Evolutionary conservation across 2,329 filamentous ascomycete genomes (phyloP), one percentile per base, ranked within the genome.

Genomic region (Sclerotinia nivalis): DNA sequence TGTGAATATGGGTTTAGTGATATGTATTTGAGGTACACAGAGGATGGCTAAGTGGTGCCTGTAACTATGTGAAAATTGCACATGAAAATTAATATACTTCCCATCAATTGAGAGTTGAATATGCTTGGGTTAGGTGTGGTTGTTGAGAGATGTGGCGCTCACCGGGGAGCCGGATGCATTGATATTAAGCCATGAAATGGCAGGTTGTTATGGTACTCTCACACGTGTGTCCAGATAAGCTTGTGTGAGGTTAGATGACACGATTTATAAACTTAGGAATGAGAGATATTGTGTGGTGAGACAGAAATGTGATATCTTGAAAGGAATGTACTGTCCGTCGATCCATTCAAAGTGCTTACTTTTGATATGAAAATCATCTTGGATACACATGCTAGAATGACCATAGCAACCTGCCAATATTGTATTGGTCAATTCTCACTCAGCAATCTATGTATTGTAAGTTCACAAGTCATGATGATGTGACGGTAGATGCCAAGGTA

Each of bases 161-260:
- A 37, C 28, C 20, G 43, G 43, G 60, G 60, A 50, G 28, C 45
- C 43, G 20, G 43, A 13, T n/a, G 43, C 8, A 61, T 61, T 34
- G 18, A 22, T 47, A 34, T 49, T 6, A 10, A 31, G 12, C 18
- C 25, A 49, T 34, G 58, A 61, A 22, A 22, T 22, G 4, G 45
- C n/a, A 37, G 22, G 13, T n/a, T 25, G 45, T 12, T 31, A 31
- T 62, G 59, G 28, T 25, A 25, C 20, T 25, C 37, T 62, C 45
- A 45, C 60, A 62, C 60, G 60, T 62, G 60, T 62, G 45, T 10
- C 13, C 60, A 28, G 22, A 50, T 37, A 45, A 62, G 60, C 45
- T 50, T 37, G 60, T 49, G 60, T 34, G 37, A 37, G 60, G 60
- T 34, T 22, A 31, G 31, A 34, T 31, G 28, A 20, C 6, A 28